Conservation (phyloP, 2,329 filamentous ascomycete genomes). For the Calycina herbarum region DNA sequence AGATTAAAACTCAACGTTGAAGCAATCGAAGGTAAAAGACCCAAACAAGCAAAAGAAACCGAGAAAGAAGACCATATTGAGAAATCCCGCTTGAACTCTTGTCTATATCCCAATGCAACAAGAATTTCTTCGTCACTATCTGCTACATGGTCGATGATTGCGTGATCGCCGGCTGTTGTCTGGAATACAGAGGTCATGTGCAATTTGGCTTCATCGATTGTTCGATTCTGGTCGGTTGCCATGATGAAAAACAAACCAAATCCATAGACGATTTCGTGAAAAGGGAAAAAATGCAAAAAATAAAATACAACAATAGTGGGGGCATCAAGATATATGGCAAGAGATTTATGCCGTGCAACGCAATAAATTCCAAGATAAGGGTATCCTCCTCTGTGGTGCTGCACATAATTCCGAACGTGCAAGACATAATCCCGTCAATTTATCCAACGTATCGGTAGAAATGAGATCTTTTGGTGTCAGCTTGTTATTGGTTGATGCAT, state of each 20-base stretch:
- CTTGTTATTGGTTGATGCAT: background rate
- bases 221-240: background rate
- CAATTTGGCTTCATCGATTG: background rate
- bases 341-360: background rate
- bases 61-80: constrained; percentile 38
- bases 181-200: background rate
- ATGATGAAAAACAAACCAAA: background rate
- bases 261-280: too few species aligned
- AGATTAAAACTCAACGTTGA: constrained; percentile 40
- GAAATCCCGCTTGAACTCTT: constrained; percentile 37
- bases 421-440: background rate
- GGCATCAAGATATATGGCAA: background rate
- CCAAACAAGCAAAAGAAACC: constrained; percentile 40
- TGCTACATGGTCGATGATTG: constrained; percentile 9
- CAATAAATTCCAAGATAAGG: background rate
- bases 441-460: background rate
- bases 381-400: background rate
- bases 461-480: background rate
- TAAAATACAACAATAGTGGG: background rate
- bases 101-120: constrained; percentile 32
- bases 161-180: background rate
- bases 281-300: background rate
- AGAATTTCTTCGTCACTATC: constrained; percentile 25
- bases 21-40: constrained; percentile 42
- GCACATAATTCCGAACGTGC: background rate